Evolutionary conservation across 1,284 basidiomycete species (phyloP).

Genomic region (Sporisorium exsertum): DNA sequence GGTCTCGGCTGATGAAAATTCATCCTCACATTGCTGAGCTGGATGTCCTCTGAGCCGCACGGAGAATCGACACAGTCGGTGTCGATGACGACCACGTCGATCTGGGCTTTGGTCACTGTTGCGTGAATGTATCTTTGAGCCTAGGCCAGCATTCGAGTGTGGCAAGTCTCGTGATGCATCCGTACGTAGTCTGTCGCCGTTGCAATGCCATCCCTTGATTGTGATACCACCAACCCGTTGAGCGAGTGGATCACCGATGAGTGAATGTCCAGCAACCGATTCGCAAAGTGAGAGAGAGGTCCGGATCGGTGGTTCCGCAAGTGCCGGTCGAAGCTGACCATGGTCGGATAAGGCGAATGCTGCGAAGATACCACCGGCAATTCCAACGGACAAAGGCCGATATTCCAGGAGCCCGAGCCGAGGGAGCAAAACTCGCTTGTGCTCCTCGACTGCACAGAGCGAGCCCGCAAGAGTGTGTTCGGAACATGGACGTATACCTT

Average conservation of each 20-base stretch:
- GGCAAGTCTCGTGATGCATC: not conserved
- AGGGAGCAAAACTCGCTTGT: no score
- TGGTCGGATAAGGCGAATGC: no score
- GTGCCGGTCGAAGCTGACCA: no score
- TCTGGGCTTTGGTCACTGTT: not conserved
- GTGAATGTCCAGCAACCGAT: not conserved
- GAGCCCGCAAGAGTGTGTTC: no score
- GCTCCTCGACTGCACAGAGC: no score
- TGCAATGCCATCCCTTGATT: constrained; percentile 6
- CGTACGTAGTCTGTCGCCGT: not conserved
- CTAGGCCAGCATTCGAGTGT: not conserved
- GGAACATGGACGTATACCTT: no score
- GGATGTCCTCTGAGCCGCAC: not conserved
- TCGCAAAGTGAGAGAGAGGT: not conserved
- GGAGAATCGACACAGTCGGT: not conserved
- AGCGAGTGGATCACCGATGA: not conserved
- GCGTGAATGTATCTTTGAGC: not conserved
- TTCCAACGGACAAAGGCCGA: no score
- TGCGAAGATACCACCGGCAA: no score
- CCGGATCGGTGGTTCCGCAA: no score
- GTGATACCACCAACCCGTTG: not conserved
- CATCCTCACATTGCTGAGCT: not conserved
- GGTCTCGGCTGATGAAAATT: not conserved
- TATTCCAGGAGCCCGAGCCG: no score
- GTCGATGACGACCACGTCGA: not conserved